Evolutionary conservation across 305 asterid genomes (phyloP).

Genomic region (Fraxinus xanthoxyloides): DNA sequence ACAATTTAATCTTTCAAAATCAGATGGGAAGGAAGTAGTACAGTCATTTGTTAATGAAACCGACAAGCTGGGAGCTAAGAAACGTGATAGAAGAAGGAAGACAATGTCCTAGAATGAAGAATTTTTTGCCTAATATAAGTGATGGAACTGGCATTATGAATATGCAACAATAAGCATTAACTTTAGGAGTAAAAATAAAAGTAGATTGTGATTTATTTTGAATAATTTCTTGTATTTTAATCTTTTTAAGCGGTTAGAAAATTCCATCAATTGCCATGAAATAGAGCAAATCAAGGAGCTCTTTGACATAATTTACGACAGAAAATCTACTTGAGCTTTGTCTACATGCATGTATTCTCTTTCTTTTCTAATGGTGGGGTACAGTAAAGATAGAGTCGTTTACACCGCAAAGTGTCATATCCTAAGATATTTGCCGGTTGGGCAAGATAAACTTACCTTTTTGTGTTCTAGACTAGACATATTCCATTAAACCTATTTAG

Average conservation of each 20-base stretch:
- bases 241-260: not conserved
- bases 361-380: not conserved
- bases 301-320: not conserved
- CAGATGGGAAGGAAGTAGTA: conserved; percentile 13
- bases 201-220: not conserved
- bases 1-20: not conserved
- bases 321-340: not conserved
- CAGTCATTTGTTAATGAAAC: not conserved
- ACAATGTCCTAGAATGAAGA: conserved; percentile 3
- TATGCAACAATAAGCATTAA: not conserved
- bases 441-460: not conserved
- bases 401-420: not conserved
- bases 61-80: not conserved
- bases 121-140: not conserved
- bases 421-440: not conserved
- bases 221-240: not conserved
- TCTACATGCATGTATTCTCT: not conserved
- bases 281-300: not conserved
- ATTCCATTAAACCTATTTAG: not conserved
- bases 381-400: not conserved
- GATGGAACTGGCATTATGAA: not conserved
- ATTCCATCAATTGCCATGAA: not conserved
- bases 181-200: not conserved
- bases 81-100: conserved; percentile 19
- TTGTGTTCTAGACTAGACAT: not conserved